A percentile compares a stretch with the other conserved stretches of the same genome.
Conservation (phyloP, 2,329 filamentous ascomycete genomes). For the Aspergillaceae sp. region DNA sequence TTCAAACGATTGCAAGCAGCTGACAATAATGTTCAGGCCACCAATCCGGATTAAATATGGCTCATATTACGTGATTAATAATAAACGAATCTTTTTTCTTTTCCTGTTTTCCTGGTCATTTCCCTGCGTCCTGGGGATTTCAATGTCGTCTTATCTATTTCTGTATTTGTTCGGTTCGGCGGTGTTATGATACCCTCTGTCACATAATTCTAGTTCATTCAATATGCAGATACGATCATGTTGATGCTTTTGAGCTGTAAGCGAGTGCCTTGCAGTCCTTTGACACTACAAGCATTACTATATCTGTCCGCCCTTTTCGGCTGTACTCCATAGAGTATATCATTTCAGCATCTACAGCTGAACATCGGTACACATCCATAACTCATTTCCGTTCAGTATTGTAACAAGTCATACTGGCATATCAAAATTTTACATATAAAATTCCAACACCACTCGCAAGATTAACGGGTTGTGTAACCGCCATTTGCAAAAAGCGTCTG, state of each 20-base stretch:
- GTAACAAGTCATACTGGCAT: no score
- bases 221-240: background rate
- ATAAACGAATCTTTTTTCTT: slow-evolving; percentile 17
- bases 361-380: no score
- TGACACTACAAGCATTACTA: no score
- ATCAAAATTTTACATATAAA: no score
- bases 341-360: no score
- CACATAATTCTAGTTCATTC: slow-evolving; percentile 17
- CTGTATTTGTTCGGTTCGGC: slow-evolving; percentile 20
- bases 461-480: slow-evolving; percentile 38
- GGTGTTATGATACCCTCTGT: slow-evolving; percentile 34
- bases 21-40: slow-evolving; percentile 19
- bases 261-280: no score
- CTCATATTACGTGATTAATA: slow-evolving; percentile 4
- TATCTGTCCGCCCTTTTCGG: no score
- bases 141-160: background rate
- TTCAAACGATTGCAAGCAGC: slow-evolving; percentile 1
- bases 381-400: no score
- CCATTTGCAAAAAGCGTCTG: slow-evolving; percentile 45
- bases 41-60: slow-evolving; percentile 27
- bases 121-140: background rate
- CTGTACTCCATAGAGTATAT: no score
- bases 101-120: background rate
- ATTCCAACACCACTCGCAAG: no score
- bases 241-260: no score